phyloP scores from a whole-genome alignment of 1,139 yeast genomes.

The Magnusiomyces ingens region DNA sequence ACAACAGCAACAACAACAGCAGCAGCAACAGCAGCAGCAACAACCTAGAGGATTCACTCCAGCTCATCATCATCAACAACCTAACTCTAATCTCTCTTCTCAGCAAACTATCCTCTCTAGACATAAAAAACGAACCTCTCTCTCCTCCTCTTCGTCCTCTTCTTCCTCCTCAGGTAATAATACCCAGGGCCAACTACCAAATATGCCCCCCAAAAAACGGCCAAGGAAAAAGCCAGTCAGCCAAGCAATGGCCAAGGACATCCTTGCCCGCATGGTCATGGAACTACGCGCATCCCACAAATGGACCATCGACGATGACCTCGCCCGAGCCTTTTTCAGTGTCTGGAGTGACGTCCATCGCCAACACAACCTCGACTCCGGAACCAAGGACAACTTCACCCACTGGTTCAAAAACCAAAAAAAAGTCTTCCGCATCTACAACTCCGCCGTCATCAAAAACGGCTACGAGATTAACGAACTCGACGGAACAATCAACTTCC shows the following conservation, averaged over 20 bases:
- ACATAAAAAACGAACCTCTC: background rate
- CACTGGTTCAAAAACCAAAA: conserved; percentile 5
- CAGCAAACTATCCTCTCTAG: background rate
- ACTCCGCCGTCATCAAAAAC: background rate
- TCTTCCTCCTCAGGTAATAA: background rate
- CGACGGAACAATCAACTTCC: background rate
- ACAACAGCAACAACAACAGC: background rate
- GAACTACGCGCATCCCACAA: background rate
- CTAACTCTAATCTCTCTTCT: background rate
- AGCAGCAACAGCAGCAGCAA: background rate
- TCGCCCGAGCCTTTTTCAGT: background rate
- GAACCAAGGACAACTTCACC: background rate
- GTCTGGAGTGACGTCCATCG: conserved; percentile 1
- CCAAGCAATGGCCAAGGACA: conserved; percentile 2
- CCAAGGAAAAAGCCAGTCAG: conserved; percentile 4
- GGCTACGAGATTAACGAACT: background rate
- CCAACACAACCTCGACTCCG: background rate
- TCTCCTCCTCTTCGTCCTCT: background rate
- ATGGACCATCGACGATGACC: background rate
- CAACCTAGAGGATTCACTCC: background rate
- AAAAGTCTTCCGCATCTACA: background rate
- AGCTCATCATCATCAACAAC: background rate
- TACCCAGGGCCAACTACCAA: too few relatives aligned
- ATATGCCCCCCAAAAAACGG: background rate
- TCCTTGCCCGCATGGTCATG: background rate